Conservation (phyloP, 345 rosid genomes). For the Brassica nigra region DNA sequence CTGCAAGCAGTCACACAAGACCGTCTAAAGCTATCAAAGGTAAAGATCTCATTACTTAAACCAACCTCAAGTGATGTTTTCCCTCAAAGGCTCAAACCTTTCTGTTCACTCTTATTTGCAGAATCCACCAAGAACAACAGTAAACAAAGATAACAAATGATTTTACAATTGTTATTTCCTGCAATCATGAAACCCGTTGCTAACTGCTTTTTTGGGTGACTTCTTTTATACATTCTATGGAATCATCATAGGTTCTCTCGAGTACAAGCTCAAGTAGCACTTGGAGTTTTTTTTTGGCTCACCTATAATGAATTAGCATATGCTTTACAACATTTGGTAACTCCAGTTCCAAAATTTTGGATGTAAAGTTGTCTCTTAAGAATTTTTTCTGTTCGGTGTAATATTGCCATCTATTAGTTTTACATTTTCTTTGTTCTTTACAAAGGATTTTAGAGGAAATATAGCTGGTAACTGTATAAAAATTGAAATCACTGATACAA, state of each 20-base stretch:
- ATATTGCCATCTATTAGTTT: neutral
- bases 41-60: conserved; percentile 23
- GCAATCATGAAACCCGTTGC: neutral
- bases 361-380: conserved; percentile 19
- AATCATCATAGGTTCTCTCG: conserved; percentile 17
- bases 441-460: neutral
- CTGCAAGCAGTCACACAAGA: conserved; percentile 44
- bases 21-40: conserved; percentile 72
- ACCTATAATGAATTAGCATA: neutral
- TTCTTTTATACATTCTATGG: neutral
- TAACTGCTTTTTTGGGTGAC: neutral
- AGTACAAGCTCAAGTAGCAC: neutral
- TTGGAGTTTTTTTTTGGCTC: conserved; percentile 14
- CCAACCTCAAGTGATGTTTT: neutral
- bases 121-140: conserved; percentile 36
- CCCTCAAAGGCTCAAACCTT: conserved; percentile 14
- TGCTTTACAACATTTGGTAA: neutral
- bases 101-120: conserved; percentile 16
- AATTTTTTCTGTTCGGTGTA: neutral
- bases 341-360: conserved; percentile 20
- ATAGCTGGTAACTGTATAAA: neutral
- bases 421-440: neutral
- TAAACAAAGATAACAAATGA: conserved; percentile 20
- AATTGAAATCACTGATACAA: conserved; percentile 7
- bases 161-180: neutral